Conservation (phyloP, 257 asterid species). For the Solanum stenotomum region DNA sequence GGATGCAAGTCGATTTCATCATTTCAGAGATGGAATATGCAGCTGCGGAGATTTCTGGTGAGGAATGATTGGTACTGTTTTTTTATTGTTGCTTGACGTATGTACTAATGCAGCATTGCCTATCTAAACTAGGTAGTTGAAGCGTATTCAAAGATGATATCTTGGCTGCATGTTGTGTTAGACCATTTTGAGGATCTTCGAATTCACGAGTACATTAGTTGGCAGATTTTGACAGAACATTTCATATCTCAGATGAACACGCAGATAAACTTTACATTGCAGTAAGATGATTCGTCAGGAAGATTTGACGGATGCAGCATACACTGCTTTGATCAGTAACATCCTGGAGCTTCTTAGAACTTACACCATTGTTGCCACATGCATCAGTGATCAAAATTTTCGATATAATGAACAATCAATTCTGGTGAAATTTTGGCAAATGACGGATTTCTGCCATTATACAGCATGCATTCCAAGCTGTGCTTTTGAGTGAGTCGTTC, state of each 20-base stretch:
- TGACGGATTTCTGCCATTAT: not conserved
- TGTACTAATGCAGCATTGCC: not conserved
- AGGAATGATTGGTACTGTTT: not conserved
- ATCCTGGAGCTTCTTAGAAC: not conserved
- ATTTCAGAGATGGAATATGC: conserved; percentile 60
- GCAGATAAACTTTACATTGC: not conserved
- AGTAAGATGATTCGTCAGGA: not conserved
- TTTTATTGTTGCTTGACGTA: not conserved
- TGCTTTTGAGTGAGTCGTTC: not conserved
- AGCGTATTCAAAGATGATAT: not conserved
- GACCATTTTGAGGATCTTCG: not conserved
- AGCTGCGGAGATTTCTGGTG: conserved; percentile 83
- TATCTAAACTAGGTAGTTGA: not conserved
- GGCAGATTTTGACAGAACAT: not conserved
- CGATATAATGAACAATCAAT: not conserved
- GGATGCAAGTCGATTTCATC: conserved; percentile 75
- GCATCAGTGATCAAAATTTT: not conserved
- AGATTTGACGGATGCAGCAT: not conserved
- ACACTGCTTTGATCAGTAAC: not conserved
- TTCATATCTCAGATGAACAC: not conserved
- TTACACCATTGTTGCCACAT: not conserved
- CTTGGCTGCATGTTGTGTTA: not conserved
- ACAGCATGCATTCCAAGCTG: not conserved
- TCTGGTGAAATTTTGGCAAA: not conserved
- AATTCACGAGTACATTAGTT: not conserved